Conservation (phyloP, 352 stramenopile species). For the Globisporangium okanoganense region DNA sequence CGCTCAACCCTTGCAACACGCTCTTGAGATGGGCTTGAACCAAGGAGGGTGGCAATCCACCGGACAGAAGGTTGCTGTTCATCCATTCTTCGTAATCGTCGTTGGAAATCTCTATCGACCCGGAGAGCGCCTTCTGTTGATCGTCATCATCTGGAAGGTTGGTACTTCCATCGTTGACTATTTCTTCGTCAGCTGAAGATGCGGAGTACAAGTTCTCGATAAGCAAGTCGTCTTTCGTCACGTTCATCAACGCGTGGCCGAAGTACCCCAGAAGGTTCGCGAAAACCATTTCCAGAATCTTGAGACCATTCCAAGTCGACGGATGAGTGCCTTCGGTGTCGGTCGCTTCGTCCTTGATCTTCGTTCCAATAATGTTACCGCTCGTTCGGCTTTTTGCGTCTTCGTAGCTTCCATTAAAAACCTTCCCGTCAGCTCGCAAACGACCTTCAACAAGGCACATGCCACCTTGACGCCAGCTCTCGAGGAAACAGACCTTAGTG, state of each 20-base stretch:
- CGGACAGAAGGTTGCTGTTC: constrained; percentile 63
- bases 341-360: constrained; percentile 31
- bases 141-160: constrained; percentile 21
- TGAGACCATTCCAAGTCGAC: constrained; percentile 41
- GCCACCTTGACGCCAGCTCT: constrained; percentile 86
- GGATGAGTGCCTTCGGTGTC: constrained; percentile 8
- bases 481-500: constrained; percentile 81
- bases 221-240: constrained; percentile 57
- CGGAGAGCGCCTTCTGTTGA: constrained; percentile 38
- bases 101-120: constrained; percentile 44
- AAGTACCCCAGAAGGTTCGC: constrained; percentile 78
- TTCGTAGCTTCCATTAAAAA: constrained; percentile 81
- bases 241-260: constrained; percentile 57
- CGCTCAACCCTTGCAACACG: constrained; percentile 38
- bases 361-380: constrained; percentile 75
- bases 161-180: constrained; percentile 26
- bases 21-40: constrained; percentile 66
- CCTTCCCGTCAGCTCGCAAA: constrained; percentile 61
- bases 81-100: constrained; percentile 86
- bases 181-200: constrained; percentile 27
- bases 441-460: constrained; percentile 82
- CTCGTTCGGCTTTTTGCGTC: constrained; percentile 86
- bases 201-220: constrained; percentile 28
- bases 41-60: constrained; percentile 52
- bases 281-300: constrained; percentile 74